phyloP scores from a whole-genome alignment of 2,329 filamentous ascomycete genomes.

The Seiridium unicorne region DNA sequence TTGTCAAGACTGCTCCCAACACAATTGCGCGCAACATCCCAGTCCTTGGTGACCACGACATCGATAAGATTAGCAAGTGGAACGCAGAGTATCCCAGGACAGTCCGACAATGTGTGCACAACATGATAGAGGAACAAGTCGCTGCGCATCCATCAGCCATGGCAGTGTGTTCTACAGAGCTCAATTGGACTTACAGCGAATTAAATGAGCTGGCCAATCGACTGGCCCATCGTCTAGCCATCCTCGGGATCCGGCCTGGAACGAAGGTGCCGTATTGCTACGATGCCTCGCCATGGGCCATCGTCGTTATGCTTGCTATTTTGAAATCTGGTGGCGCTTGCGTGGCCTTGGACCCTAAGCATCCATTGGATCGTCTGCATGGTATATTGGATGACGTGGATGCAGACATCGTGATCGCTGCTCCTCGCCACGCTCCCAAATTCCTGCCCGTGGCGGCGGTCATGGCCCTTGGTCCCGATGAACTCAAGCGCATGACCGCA shows the following conservation, averaged over 20 bases:
- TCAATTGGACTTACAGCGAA: conserved; percentile 4
- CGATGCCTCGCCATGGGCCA: conserved; percentile 5
- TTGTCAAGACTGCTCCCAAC: neutral
- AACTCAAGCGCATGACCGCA: conserved; percentile 3
- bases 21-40: neutral
- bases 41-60: neutral
- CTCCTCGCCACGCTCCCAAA: conserved; percentile 2
- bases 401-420: conserved; percentile 3
- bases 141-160: neutral
- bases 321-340: conserved; percentile 4
- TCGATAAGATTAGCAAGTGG: conserved; percentile 6
- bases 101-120: neutral
- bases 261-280: conserved; percentile 1
- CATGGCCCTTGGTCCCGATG: conserved; percentile 4
- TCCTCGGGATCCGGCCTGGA: neutral
- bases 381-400: neutral
- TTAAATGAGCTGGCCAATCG: neutral
- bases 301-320: conserved; percentile 4
- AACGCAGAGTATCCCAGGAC: neutral
- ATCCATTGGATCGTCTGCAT: conserved; percentile 3
- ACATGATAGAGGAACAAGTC: conserved; percentile 7
- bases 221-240: neutral
- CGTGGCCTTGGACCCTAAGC: conserved; percentile 2
- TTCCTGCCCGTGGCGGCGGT: conserved; percentile 6
- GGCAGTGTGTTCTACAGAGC: conserved; percentile 6